Evolutionary conservation across 306 rosid species (phyloP).

Genomic region (Cicer judaicum): DNA sequence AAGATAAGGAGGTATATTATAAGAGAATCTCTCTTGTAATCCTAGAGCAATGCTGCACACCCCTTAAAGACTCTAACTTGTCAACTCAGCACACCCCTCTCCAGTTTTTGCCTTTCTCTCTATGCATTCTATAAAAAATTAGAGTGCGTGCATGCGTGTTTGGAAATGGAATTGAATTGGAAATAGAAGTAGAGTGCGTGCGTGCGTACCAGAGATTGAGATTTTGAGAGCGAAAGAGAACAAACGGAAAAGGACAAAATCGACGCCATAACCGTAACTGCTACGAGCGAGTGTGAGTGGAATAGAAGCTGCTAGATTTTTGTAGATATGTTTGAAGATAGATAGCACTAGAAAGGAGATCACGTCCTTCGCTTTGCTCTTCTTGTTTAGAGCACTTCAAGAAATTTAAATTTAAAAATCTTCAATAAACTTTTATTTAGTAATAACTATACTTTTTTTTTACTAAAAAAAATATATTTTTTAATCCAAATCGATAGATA

Average conservation of each 20-base stretch:
- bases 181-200: neutral
- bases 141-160: no score
- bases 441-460: no score
- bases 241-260: conserved; percentile 52
- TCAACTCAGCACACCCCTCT: no score
- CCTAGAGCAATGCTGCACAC: no score
- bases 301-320: conserved; percentile 26
- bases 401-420: neutral
- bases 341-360: neutral
- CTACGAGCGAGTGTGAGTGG: neutral
- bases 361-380: conserved; percentile 15
- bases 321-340: neutral
- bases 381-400: neutral
- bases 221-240: conserved; percentile 53
- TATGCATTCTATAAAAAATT: no score
- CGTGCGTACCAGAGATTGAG: conserved; percentile 43
- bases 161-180: neutral
- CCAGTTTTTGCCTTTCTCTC: no score
- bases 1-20: no score
- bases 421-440: no score
- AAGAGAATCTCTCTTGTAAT: no score
- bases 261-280: conserved; percentile 58
- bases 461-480: no score
- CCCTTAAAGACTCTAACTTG: no score
- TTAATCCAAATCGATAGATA: no score